Base-by-base conservation (phyloP, 2,329 filamentous ascomycete genomes). In the Mycogone perniciosa region DNA sequence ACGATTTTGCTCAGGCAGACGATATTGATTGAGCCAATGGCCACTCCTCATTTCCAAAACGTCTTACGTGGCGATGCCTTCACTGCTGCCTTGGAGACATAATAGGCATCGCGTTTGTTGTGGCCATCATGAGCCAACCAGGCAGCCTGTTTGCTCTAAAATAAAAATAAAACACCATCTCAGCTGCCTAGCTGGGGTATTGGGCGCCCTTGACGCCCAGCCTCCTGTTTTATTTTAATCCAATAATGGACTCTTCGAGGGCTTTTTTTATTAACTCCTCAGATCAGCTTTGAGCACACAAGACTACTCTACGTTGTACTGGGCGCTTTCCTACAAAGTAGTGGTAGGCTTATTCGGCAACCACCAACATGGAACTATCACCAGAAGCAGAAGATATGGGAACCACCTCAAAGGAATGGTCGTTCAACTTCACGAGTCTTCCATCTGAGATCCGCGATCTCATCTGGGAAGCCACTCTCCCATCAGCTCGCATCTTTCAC, bases 401-500 rank as follows among this genome's bases (percentile, higher is more conserved):
- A 34, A 8, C 30, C 42, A 26, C 10, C 30, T 31, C 44, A 10
- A 20, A 29, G 10, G 29, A 45, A 34, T n/a, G 42, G n/a, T 33
- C 50, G 7, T 45, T 52, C n/a, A 48, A 33, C n/a, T 50, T 64
- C 13, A 51, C 41, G 1, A 27, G 29, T 13, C 52, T 66, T 3
- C 62, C 64, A 0, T 45, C 42, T 2, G 65, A 67, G 49, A 53
- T 68, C 31, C 58, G 62, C 29, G 55, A 61, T 29, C 52, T 61
- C 31, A 56, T 66, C 46, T 67, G 66, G 62, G 56, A 59, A 35
- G 58, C 59, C 31, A 58, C 58, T 0, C 59, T 65, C 1, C 63
- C 63, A 6, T 31, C 49, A 2, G 38, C 48, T n/a, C 62, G 64
- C 44, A 51, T 68, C 39, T 68, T 67, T 48, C 62, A 66, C 41